A percentile compares a stretch with the other conserved stretches of the same genome.
phyloP scores from a whole-genome alignment of 345 rosid genomes.

The Capsella bursapastoris region DNA sequence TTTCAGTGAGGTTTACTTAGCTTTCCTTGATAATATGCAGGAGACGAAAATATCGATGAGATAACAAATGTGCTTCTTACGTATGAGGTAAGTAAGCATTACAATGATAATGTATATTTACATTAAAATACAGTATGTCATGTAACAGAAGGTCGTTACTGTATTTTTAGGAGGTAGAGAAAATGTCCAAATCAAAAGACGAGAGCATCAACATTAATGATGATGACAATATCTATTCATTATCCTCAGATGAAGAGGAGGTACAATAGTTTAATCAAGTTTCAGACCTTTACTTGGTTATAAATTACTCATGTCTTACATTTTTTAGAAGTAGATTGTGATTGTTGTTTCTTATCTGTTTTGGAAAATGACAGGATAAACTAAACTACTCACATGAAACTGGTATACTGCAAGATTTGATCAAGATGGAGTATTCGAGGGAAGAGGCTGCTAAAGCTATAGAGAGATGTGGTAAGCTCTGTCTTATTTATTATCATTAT shows the following conservation, averaged over 20 bases:
- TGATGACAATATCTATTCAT: background rate
- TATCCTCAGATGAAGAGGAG: slow-evolving; percentile 30
- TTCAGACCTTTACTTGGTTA: background rate
- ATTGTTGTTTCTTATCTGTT: background rate
- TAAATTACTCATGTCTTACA: slow-evolving; percentile 2
- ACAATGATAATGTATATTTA: background rate
- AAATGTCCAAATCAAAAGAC: background rate
- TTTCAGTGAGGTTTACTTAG: background rate
- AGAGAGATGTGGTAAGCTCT: slow-evolving; percentile 30
- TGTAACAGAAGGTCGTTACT: background rate
- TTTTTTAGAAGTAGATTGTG: background rate
- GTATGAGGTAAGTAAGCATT: slow-evolving; percentile 19
- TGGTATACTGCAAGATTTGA: slow-evolving; percentile 7
- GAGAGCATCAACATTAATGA: background rate
- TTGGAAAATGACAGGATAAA: background rate
- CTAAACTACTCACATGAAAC: slow-evolving; percentile 2
- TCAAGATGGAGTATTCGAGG: slow-evolving; percentile 22
- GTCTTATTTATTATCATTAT: no score
- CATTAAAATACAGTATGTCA: background rate
- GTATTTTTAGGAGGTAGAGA: slow-evolving; percentile 24
- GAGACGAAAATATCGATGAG: slow-evolving; percentile 29
- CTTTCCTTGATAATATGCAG: background rate
- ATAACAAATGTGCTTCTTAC: slow-evolving; percentile 18
- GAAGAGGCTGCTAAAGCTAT: slow-evolving; percentile 28
- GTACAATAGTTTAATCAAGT: background rate